These are phyloP conservation scores for Globisporangium megalacanthum DNA, from an alignment of 352 stramenopile species.

Conservation along the genomic window DNA sequence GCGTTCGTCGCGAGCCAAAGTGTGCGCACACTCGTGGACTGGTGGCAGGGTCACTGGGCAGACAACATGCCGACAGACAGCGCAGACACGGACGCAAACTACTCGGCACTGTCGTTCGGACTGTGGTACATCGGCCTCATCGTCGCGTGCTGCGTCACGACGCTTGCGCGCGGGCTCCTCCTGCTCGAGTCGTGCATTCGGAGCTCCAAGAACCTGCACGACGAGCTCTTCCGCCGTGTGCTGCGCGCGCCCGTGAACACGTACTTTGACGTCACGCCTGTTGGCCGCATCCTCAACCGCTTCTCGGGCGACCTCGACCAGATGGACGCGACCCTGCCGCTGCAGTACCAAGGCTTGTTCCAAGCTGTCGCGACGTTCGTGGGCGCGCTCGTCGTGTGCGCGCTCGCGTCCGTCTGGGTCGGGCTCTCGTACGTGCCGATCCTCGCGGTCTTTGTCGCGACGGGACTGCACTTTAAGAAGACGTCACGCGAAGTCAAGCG, in stretches of 20 bases:
- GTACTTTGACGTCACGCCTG: slow-evolving; percentile 23
- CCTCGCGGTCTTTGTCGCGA: slow-evolving; percentile 26
- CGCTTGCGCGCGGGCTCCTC: slow-evolving; percentile 17
- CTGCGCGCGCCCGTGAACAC: slow-evolving; percentile 14
- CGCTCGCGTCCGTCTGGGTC: slow-evolving; percentile 12
- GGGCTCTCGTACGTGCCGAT: slow-evolving; percentile 20
- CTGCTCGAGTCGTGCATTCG: slow-evolving; percentile 27
- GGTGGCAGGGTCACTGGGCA: slow-evolving; percentile 26
- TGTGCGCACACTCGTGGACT: slow-evolving; percentile 3
- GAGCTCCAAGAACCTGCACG: slow-evolving; percentile 22
- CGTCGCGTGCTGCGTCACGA: slow-evolving; percentile 13
- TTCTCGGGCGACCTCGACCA: slow-evolving; percentile 40
- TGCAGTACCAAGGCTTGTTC: slow-evolving; percentile 29
- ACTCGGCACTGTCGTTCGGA: slow-evolving; percentile 28
- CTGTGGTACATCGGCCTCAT: slow-evolving; percentile 26
- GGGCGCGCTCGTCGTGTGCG: slow-evolving; percentile 17
- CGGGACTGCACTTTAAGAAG: slow-evolving; percentile 84
- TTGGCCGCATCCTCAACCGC: slow-evolving; percentile 43
- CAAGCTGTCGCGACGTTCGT: slow-evolving; percentile 19
- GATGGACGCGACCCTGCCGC: slow-evolving; percentile 30
- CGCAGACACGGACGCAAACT: slow-evolving; percentile 12
- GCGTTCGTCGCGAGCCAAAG: slow-evolving; percentile 5
- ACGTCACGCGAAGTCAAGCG: slow-evolving; percentile 68
- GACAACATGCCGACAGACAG: slow-evolving; percentile 16
- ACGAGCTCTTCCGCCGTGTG: slow-evolving; percentile 32